Conservation (phyloP, 1,284 basidiomycete genomes). For the Fistulina hepatica region DNA sequence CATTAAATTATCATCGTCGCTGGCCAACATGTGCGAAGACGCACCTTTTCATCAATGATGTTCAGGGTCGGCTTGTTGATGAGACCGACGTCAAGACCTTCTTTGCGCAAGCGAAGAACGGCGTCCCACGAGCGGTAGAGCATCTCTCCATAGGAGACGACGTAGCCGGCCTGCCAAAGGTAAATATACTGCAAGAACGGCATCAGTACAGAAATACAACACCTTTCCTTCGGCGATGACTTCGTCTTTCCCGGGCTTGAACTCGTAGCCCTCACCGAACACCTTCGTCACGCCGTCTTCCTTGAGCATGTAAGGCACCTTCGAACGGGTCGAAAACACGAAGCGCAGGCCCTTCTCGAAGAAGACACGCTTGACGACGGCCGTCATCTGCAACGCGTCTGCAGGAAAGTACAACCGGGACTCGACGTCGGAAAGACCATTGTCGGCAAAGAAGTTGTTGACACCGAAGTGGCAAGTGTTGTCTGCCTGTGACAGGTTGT, state of each 20-base stretch:
- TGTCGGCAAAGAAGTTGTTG: conserved; percentile 80
- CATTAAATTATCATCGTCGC: neutral
- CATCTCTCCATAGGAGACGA: conserved; percentile 75
- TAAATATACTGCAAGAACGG: neutral
- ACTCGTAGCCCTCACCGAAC: conserved; percentile 65
- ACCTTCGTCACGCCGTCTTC: conserved; percentile 55
- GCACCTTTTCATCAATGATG: conserved; percentile 67
- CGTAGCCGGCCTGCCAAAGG: conserved; percentile 42
- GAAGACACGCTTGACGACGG: conserved; percentile 66
- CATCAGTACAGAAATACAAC: neutral
- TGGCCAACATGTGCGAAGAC: too few species aligned
- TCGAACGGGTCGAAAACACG: conserved; percentile 78
- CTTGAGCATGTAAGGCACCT: conserved; percentile 77
- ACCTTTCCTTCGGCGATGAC: conserved; percentile 50
- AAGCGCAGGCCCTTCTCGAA: conserved; percentile 74
- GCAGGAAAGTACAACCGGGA: conserved; percentile 81
- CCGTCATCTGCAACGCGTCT: conserved; percentile 70
- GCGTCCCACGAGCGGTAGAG: conserved; percentile 74
- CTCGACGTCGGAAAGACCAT: conserved; percentile 67
- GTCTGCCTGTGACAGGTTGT: conserved; percentile 49
- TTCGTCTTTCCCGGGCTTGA: conserved; percentile 76
- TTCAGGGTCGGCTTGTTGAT: conserved; percentile 80
- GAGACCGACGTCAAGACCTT: conserved; percentile 69
- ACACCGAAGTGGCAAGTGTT: conserved; percentile 80
- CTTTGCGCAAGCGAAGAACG: conserved; percentile 55